Base-by-base conservation (phyloP, 2,329 filamentous ascomycete genomes). In the Colletotrichum sp. region DNA sequence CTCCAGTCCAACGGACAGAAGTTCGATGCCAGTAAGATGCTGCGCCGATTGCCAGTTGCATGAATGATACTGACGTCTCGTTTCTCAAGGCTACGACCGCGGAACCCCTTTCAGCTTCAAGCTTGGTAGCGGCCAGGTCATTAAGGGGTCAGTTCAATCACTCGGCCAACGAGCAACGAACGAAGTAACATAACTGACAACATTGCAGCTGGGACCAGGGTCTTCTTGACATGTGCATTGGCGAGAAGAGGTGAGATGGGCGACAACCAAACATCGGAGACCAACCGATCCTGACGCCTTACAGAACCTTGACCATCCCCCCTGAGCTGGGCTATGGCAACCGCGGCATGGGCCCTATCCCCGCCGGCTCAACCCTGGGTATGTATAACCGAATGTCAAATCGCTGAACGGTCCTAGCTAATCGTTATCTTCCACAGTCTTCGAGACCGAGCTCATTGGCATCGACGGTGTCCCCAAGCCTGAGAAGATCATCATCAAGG, bases 181-280 rank as follows among this genome's bases (percentile, higher is more conserved):
- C 57, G 21, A 26, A 10, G 34, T 1, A 24, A 6, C 9, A 44
- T 55, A 74, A 57, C 79, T 81, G 80, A 81, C 80, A 21, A 78
- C 52, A 30, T 28, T 71, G 60, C 77, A 95, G 93, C 82, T 98
- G 96, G 96, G 96, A 99, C 81, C 86, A 98, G 83, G 96, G 96
- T 66, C 90, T 99, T 52, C 81, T 97, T 70, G 95, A 95, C 82
- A 98, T 99, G 96, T 99, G 97, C 86, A 94, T 98, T 80, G 96
- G 97, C 78, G 96, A 99, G 89, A 96, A 96, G 89, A 92, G 90
- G 89, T 88, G 80, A 86, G 80, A 44, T 64, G 75, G 16, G 59
- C 71, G 30, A 57, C 52, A 13, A n/a, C 24, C 49, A 32, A 32
- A 21, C n/a, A 26, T n/a, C 21, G n/a, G 30, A 36, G n/a, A 57